A percentile compares a stretch with the other conserved stretches of the same genome.
phyloP scores from a whole-genome alignment of 2,329 filamentous ascomycete species.

The Fusarium nematophilum region DNA sequence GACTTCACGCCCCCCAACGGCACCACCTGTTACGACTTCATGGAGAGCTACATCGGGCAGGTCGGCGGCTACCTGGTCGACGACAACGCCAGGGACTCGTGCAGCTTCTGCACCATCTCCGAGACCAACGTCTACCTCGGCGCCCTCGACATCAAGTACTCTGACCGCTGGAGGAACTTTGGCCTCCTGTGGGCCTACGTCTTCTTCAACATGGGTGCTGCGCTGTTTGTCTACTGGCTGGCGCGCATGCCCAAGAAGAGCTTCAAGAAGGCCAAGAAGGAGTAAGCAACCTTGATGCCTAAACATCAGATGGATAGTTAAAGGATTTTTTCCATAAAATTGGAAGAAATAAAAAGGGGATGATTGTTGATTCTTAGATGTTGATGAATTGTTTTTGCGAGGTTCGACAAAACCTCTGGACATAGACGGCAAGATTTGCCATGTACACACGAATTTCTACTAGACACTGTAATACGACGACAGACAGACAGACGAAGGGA shows the following conservation, averaged over 20 bases:
- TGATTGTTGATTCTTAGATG: background rate
- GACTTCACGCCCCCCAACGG: slow-evolving; percentile 69
- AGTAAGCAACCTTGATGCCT: slow-evolving; percentile 11
- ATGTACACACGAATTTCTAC: slow-evolving; percentile 30
- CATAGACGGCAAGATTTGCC: slow-evolving; percentile 33
- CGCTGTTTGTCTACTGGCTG: slow-evolving; percentile 68
- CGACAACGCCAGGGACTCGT: slow-evolving; percentile 57
- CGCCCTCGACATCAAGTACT: slow-evolving; percentile 63
- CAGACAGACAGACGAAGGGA: slow-evolving; percentile 22
- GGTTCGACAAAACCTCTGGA: slow-evolving; percentile 6
- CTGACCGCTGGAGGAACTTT: slow-evolving; percentile 75
- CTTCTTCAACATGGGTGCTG: slow-evolving; percentile 67
- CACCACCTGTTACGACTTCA: slow-evolving; percentile 70
- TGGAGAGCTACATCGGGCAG: slow-evolving; percentile 60
- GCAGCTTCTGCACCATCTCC: slow-evolving; percentile 66
- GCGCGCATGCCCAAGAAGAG: slow-evolving; percentile 59
- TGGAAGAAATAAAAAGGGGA: background rate
- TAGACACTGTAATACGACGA: slow-evolving; percentile 36
- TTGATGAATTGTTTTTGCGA: slow-evolving; percentile 22
- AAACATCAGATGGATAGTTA: no score
- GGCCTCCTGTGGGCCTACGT: slow-evolving; percentile 71
- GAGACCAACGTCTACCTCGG: slow-evolving; percentile 66
- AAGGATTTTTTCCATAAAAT: no score
- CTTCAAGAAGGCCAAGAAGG: slow-evolving; percentile 49
- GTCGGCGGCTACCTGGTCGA: slow-evolving; percentile 68